A percentile compares a stretch with the other conserved stretches of the same genome.
Evolutionary conservation across 1,284 basidiomycete genomes (phyloP).

Genomic region (Caloboletus firmus): DNA sequence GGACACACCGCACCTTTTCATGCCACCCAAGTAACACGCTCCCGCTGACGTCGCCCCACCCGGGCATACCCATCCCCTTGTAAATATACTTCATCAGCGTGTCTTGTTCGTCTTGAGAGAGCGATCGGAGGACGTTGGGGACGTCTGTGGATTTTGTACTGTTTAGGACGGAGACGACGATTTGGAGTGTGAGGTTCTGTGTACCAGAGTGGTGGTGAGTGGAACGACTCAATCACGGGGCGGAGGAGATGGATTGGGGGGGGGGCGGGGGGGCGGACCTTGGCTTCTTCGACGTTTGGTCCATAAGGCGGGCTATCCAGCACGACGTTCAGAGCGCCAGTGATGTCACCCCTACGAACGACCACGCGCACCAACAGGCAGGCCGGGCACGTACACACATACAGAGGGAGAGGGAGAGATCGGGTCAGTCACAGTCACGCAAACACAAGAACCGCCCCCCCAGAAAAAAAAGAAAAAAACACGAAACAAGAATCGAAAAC

Average conservation of each 20-base stretch:
- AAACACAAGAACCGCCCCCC: background rate
- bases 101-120: constrained; percentile 84
- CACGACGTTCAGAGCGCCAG: constrained; percentile 68
- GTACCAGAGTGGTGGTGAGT: too few relatives aligned
- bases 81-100: constrained; percentile 98
- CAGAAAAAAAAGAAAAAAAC: too few relatives aligned
- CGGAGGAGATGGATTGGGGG: too few relatives aligned
- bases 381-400: too few relatives aligned
- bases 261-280: constrained; percentile 55
- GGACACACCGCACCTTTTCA: constrained; percentile 29
- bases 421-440: background rate
- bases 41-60: constrained; percentile 81
- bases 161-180: constrained; percentile 91
- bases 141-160: constrained; percentile 94
- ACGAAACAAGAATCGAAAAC: background rate
- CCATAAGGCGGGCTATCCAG: constrained; percentile 85
- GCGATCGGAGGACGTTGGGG: constrained; percentile 67
- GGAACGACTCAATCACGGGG: too few relatives aligned
- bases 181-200: constrained; percentile 77
- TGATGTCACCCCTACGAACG: constrained; percentile 63
- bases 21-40: constrained; percentile 71
- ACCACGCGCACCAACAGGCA: background rate
- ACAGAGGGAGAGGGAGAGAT: background rate
- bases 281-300: constrained; percentile 82
- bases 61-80: constrained; percentile 90